These are phyloP conservation scores for Calonectria pseudoreteaudii DNA, from an alignment of 2,329 filamentous ascomycete genomes.

Conservation along the genomic window DNA sequence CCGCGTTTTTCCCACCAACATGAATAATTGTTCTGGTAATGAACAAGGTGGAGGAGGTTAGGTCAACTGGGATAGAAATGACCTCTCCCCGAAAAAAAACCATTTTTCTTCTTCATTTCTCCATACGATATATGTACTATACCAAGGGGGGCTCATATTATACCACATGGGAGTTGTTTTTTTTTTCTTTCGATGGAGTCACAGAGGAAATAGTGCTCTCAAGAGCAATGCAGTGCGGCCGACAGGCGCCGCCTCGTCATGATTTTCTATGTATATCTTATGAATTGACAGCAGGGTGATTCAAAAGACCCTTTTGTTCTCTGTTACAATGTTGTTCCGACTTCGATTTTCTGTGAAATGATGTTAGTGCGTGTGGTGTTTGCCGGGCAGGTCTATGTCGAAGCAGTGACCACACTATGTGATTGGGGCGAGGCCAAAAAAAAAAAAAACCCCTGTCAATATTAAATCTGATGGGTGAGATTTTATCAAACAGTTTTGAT, in stretches of 20 bases:
- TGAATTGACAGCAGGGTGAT: not conserved
- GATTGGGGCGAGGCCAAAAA: not conserved
- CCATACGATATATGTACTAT: slow-evolving; percentile 2
- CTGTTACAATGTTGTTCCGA: not conserved
- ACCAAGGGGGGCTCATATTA: slow-evolving; percentile 3
- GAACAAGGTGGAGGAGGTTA: slow-evolving; percentile 5
- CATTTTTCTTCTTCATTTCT: not conserved
- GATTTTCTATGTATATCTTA: slow-evolving; percentile 15
- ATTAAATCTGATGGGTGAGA: not conserved
- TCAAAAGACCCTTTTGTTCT: not conserved
- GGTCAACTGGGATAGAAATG: not conserved
- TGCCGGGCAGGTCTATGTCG: not conserved
- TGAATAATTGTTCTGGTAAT: slow-evolving; percentile 13
- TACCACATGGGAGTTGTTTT: slow-evolving; percentile 20
- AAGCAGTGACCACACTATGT: not conserved
- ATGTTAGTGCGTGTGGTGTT: not conserved
- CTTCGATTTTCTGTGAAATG: not conserved
- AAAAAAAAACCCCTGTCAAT: not conserved
- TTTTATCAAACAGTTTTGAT: not conserved
- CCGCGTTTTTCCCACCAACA: not conserved
- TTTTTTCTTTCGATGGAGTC: not conserved
- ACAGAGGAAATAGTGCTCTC: not conserved
- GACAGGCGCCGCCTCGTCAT: not conserved
- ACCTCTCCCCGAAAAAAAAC: not conserved
- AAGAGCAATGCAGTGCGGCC: not conserved